These are phyloP conservation scores for Catunica adiposa DNA, from an alignment of 2,329 filamentous ascomycete species.

Conservation along the genomic window DNA sequence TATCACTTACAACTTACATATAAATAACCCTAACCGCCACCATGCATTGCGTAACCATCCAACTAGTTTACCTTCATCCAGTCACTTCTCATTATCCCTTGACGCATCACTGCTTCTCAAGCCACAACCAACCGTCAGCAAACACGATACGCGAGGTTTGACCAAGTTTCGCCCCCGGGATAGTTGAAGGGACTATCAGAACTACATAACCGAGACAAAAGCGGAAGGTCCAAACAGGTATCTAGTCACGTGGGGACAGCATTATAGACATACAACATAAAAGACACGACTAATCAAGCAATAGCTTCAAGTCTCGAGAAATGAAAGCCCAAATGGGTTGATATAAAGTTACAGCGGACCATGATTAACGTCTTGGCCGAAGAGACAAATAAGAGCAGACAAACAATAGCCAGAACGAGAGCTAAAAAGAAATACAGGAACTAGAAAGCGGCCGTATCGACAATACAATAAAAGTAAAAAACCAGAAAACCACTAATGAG, in stretches of 20 bases:
- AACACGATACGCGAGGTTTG: neutral
- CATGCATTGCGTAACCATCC: neutral
- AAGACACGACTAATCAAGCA: no score
- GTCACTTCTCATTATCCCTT: neutral
- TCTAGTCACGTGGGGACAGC: no score
- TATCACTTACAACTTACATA: neutral
- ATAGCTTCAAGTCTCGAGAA: neutral
- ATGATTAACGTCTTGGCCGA: conserved; percentile 9
- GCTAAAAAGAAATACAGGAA: neutral
- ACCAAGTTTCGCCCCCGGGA: neutral
- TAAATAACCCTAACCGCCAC: neutral
- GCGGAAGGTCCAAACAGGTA: neutral
- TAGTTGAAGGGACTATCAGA: neutral
- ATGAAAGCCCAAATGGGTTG: conserved; percentile 1
- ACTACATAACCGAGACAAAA: neutral
- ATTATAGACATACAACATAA: no score
- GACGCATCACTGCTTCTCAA: neutral
- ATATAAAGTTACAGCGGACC: conserved; percentile 12
- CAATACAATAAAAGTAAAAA: conserved; percentile 5
- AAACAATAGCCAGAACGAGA: neutral
- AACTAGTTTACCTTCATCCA: neutral
- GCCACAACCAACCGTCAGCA: neutral
- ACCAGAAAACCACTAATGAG: conserved; percentile 1
- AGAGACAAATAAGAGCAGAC: conserved; percentile 5
- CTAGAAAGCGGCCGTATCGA: neutral